Evolutionary conservation across 495 filamentous ascomycete species (phyloP).

Genomic region (Chaetomium cochliodes): DNA sequence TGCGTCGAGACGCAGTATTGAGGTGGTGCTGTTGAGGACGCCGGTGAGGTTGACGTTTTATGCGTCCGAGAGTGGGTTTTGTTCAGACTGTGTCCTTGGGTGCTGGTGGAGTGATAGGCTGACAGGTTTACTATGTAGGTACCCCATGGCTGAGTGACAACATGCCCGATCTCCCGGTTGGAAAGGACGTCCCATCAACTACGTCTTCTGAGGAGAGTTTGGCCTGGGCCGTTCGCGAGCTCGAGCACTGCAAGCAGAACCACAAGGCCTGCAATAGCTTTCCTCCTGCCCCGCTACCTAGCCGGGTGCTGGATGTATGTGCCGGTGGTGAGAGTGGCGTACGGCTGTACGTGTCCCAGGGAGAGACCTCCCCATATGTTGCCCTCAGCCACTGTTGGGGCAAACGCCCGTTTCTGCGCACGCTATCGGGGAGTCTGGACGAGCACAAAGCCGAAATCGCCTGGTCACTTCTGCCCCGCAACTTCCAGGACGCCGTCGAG

Average conservation of each 20-base stretch:
- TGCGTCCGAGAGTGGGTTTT: constrained; percentile 9
- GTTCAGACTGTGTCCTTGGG: too few species aligned
- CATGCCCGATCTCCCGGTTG: not conserved
- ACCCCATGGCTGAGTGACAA: constrained; percentile 2
- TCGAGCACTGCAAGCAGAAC: constrained; percentile 6
- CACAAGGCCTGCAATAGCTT: constrained; percentile 5
- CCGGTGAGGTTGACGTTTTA: constrained; percentile 16
- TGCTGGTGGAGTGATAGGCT: not conserved
- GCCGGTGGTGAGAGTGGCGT: not conserved
- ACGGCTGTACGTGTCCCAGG: constrained; percentile 15
- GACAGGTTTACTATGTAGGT: not conserved
- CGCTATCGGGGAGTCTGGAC: constrained; percentile 2
- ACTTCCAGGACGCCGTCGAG: constrained; percentile 31
- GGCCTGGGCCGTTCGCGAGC: constrained; percentile 8
- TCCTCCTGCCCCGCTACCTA: not conserved
- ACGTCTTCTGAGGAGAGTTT: constrained; percentile 15
- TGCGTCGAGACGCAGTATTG: constrained; percentile 4
- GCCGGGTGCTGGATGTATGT: constrained; percentile 6
- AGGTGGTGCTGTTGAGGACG: constrained; percentile 4
- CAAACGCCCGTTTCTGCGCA: constrained; percentile 4
- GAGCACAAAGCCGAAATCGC: constrained; percentile 3
- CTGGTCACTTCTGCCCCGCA: constrained; percentile 20
- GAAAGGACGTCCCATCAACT: not conserved
- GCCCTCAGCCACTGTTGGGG: constrained; percentile 23
- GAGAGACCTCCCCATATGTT: not conserved